Base-by-base conservation (phyloP, 257 asterid species). In the Buddleja alternifolia region DNA sequence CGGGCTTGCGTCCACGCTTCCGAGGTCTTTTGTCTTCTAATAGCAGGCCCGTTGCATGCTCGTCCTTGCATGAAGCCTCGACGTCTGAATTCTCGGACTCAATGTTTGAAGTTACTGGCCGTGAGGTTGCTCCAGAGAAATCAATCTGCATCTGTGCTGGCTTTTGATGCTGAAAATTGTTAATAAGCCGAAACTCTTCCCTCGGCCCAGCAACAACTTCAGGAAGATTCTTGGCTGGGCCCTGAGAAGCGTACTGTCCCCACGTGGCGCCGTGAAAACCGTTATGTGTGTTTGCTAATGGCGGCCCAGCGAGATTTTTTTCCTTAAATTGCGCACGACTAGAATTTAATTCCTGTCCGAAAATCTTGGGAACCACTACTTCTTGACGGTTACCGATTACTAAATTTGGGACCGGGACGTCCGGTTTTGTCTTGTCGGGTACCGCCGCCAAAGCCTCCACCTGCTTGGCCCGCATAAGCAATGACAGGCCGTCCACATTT, bases 1-100 rank as follows among this genome's bases (percentile, higher is more conserved):
- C 92, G 1, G 96, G 96, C 66, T 92, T 89, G 10, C 98, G 77
- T 6, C 98, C 97, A 36, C 99, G 93, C 69, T 94, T 94, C 56
- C 92, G 76, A 6, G 97, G 95, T 79, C 86, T 83, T 76, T 70
- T 86, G 62, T 84, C 91, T 52, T 87, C 94, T 14, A 53, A 67
- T 11, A 78, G 66, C 25, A 81, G n/a, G n/a, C n/a, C n/a, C n/a
- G n/a, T 79, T 9, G 73, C 61, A 15, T 47, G 73, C 39, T 84
- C 95, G 54, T 88, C 92, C 60, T 81, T 86, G 78, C 85, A 76
- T 1, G 89, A 65, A 76, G 83, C 89, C 75, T 90, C 95, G 12
- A 79, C 72, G 69, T 88, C 98, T 12, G 96, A 90, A 75, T 80
- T 89, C 83, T 88, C 96, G 2, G 92, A 84, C 52, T 90, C 99